Conservation (phyloP, 352 stramenopile species). For the Pythium scleroteichum region DNA sequence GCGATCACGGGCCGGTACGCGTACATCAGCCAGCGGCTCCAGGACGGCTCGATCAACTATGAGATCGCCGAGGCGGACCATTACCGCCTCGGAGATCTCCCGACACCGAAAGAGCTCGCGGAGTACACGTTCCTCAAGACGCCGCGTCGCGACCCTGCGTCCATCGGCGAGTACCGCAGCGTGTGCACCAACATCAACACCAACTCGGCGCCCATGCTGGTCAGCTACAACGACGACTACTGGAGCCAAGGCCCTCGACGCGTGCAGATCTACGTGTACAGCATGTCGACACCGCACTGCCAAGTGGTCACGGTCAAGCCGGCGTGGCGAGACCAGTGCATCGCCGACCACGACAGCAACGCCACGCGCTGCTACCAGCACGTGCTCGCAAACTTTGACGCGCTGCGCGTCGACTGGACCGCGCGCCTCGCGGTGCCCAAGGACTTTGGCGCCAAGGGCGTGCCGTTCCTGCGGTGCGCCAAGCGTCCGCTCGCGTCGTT, state of each 20-base stretch:
- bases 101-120: not conserved
- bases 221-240: conserved; percentile 2
- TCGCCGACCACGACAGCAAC: not conserved
- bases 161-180: conserved; percentile 1
- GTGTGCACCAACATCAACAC: no score
- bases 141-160: conserved; percentile 3
- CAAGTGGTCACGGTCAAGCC: not conserved
- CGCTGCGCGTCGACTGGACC: not conserved
- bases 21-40: not conserved
- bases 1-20: not conserved
- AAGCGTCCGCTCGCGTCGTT: not conserved
- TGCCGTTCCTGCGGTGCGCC: not conserved
- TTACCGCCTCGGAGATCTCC: not conserved
- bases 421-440: not conserved
- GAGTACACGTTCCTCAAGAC: conserved; percentile 9
- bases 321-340: not conserved
- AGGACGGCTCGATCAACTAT: not conserved
- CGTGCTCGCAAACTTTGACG: not conserved
- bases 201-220: not conserved
- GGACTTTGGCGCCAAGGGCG: not conserved
- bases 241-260: not conserved
- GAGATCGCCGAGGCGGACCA: conserved; percentile 7
- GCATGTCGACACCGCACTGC: not conserved
- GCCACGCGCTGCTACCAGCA: not conserved
- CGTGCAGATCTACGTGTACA: conserved; percentile 1